Percentiles rank a stretch among this genome's conserved stretches.
Conservation (phyloP, 345 rosid genomes). For the Euclidium syriacum region DNA sequence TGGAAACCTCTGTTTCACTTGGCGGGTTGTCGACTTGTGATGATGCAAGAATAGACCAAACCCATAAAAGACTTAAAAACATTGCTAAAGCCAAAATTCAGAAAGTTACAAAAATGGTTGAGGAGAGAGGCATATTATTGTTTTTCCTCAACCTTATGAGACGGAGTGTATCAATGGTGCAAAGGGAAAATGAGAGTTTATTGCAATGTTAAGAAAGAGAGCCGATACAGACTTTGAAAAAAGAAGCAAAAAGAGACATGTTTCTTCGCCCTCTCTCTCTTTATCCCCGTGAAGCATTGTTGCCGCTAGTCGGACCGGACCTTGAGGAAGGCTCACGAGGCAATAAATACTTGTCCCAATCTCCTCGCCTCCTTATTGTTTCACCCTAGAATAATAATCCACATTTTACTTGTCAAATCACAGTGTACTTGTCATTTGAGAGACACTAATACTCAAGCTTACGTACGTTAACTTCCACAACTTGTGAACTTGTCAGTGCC, state of each 20-base stretch:
- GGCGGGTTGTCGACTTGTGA: no score
- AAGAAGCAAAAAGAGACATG: no score
- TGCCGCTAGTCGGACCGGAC: not conserved
- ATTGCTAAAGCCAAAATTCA: no score
- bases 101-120: no score
- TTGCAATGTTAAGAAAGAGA: no score
- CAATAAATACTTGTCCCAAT: slow-evolving; percentile 29
- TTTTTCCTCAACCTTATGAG: no score
- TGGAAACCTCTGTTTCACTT: no score
- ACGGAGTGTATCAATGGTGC: no score
- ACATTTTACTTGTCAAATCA: not conserved
- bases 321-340: not conserved
- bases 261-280: slow-evolving; percentile 16
- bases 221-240: no score
- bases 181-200: not conserved
- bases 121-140: no score
- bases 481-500: slow-evolving; percentile 47
- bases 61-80: no score
- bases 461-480: slow-evolving; percentile 71
- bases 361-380: slow-evolving; percentile 31
- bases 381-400: slow-evolving; percentile 27
- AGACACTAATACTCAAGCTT: not conserved
- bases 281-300: slow-evolving; percentile 8
- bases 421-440: not conserved
- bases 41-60: no score